Conservation (phyloP, 202 grass and related monocot genomes). For the Schoenoplectus triqueter region DNA sequence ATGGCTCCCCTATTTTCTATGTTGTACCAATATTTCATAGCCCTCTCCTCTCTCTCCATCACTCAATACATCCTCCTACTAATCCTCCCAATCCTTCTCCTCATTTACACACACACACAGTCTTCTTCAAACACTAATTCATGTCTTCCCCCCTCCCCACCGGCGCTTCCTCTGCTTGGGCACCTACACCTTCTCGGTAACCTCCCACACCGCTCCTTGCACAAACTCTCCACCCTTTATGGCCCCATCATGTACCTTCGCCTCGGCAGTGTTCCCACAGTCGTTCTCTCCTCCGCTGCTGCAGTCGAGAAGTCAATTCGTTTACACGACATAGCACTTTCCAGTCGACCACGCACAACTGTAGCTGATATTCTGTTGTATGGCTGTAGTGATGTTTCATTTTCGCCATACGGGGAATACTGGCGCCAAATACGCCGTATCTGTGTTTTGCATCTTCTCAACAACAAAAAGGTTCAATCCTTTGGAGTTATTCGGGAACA, state of each 20-base stretch:
- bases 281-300: constrained; percentile 45
- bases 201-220: constrained; percentile 27
- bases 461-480: constrained; percentile 29
- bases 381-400: constrained; percentile 51
- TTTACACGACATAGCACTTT: constrained; percentile 45
- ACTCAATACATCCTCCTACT: not conserved
- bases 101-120: not conserved
- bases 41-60: constrained; percentile 9
- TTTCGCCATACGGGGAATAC: constrained; percentile 63
- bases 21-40: not conserved
- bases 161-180: constrained; percentile 34
- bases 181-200: constrained; percentile 31
- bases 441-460: constrained; percentile 56
- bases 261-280: constrained; percentile 30
- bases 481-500: constrained; percentile 49
- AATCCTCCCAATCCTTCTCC: not conserved
- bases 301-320: constrained; percentile 43
- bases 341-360: constrained; percentile 31
- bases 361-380: constrained; percentile 47
- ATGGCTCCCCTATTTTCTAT: not conserved
- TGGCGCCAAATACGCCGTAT: constrained; percentile 52
- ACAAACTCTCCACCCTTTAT: constrained; percentile 23
- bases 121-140: not conserved
- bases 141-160: constrained; percentile 22
- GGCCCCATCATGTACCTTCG: constrained; percentile 42